Conservation (phyloP, 2,329 filamentous ascomycete species). For the Chaetomiaceae sp. region DNA sequence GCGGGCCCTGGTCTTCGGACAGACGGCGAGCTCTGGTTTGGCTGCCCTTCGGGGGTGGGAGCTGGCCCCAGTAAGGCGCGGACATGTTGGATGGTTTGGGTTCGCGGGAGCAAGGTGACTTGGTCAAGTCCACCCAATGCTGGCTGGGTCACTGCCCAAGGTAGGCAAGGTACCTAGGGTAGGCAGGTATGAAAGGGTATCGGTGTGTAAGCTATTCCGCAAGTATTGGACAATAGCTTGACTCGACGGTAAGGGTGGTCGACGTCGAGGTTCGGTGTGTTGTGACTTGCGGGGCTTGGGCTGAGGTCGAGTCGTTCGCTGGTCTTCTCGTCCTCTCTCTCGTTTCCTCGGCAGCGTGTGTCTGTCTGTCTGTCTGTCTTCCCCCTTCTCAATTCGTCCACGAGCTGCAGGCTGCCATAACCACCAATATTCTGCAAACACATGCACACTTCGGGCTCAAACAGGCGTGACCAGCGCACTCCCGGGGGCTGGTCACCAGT, state of each 20-base stretch:
- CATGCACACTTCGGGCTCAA: slow-evolving; percentile 33
- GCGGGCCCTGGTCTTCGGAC: slow-evolving; percentile 33
- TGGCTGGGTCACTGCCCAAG: too few species aligned
- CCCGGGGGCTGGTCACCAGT: slow-evolving; percentile 12
- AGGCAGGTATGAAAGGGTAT: too few species aligned
- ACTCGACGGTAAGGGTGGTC: too few species aligned
- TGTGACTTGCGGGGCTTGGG: too few species aligned
- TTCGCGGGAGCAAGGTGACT: slow-evolving; percentile 9
- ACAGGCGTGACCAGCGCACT: slow-evolving; percentile 15
- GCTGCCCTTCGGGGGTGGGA: slow-evolving; percentile 44
- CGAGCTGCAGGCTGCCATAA: slow-evolving; percentile 15
- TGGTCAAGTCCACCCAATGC: too few species aligned
- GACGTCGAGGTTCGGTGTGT: too few species aligned
- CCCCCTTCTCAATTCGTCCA: slow-evolving; percentile 21
- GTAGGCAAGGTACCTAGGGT: too few species aligned
- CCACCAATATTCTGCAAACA: slow-evolving; percentile 43
- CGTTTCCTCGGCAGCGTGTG: slow-evolving; percentile 14
- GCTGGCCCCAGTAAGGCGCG: slow-evolving; percentile 54
- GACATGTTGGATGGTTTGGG: slow-evolving; percentile 36
- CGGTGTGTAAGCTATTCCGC: too few species aligned
- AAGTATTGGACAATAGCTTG: too few species aligned
- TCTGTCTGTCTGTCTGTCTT: slow-evolving; percentile 13
- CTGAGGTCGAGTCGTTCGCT: too few species aligned
- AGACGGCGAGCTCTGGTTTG: slow-evolving; percentile 35
- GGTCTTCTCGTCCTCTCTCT: background rate